These are phyloP conservation scores for Glycyrrhiza uralensis DNA, from an alignment of 306 rosid genomes.

Conservation along the genomic window DNA sequence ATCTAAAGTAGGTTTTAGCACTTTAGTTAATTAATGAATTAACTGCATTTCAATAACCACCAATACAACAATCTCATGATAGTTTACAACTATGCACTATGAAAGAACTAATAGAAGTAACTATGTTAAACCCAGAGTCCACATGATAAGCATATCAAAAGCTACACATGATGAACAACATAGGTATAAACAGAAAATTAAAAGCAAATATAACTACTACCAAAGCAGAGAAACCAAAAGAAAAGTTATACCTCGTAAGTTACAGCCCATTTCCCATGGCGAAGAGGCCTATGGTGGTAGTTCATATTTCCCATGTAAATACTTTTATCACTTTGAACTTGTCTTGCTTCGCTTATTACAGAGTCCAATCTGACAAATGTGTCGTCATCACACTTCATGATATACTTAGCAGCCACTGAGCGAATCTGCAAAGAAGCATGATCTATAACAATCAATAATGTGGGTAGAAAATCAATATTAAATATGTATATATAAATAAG, in stretches of 20 bases:
- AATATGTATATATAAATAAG: background rate
- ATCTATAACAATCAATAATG: background rate
- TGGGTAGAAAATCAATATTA: background rate
- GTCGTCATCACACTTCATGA: conserved; percentile 96
- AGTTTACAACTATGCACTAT: background rate
- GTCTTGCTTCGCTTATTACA: conserved; percentile 57
- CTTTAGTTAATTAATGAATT: background rate
- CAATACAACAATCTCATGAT: background rate
- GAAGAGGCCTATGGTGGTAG: conserved; percentile 84
- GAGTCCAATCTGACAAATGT: conserved; percentile 90
- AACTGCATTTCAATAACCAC: background rate
- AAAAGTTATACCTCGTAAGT: conserved; percentile 68
- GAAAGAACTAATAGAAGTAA: background rate
- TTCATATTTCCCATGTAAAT: conserved; percentile 87
- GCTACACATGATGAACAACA: background rate
- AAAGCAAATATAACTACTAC: background rate
- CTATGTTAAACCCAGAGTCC: background rate
- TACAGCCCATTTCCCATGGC: conserved; percentile 98
- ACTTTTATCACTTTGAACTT: conserved; percentile 48
- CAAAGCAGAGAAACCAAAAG: conserved; percentile 6
- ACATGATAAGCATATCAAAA: background rate
- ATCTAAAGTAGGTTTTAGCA: background rate
- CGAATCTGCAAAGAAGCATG: conserved; percentile 50
- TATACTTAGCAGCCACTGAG: conserved; percentile 60
- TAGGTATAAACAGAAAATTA: background rate